Evolutionary conservation across 805 yeast genomes (phyloP).

Genomic region (Cyberlindnera amylophila): DNA sequence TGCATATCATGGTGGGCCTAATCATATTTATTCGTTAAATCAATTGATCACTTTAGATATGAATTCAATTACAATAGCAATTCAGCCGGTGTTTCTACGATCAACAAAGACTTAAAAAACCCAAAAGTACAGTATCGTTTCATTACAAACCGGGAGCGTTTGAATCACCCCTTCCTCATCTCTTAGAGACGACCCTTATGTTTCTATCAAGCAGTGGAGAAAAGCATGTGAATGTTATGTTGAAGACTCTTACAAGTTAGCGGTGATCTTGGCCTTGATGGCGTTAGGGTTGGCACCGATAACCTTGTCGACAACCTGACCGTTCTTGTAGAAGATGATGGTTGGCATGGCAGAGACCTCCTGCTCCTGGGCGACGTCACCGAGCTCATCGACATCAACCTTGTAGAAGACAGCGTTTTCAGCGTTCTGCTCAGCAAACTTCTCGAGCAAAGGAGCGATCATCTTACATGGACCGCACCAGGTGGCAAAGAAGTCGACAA

Average conservation of each 20-base stretch:
- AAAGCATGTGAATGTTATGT: too few species aligned
- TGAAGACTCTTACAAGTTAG: conserved; percentile 38
- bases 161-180: too few species aligned
- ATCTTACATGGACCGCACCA: conserved; percentile 99
- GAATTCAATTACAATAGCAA: too few species aligned
- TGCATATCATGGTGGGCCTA: too few species aligned
- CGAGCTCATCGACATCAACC: conserved; percentile 86
- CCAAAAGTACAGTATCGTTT: too few species aligned
- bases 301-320: conserved; percentile 72
- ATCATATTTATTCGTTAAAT: too few species aligned
- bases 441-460: conserved; percentile 90
- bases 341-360: conserved; percentile 65
- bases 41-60: too few species aligned
- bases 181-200: background rate
- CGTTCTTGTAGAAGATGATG: conserved; percentile 74
- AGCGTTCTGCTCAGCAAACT: conserved; percentile 61
- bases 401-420: conserved; percentile 69
- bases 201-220: background rate
- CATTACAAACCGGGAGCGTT: too few species aligned
- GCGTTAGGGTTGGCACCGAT: conserved; percentile 90
- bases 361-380: conserved; percentile 65
- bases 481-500: conserved; percentile 93
- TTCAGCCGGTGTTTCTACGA: too few species aligned
- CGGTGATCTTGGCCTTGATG: conserved; percentile 62
- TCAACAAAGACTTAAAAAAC: too few species aligned